Evolutionary conservation across 2,329 filamentous ascomycete species (phyloP), one percentile per base, ranked within the genome.

Genomic region (Fusarium stilboides): DNA sequence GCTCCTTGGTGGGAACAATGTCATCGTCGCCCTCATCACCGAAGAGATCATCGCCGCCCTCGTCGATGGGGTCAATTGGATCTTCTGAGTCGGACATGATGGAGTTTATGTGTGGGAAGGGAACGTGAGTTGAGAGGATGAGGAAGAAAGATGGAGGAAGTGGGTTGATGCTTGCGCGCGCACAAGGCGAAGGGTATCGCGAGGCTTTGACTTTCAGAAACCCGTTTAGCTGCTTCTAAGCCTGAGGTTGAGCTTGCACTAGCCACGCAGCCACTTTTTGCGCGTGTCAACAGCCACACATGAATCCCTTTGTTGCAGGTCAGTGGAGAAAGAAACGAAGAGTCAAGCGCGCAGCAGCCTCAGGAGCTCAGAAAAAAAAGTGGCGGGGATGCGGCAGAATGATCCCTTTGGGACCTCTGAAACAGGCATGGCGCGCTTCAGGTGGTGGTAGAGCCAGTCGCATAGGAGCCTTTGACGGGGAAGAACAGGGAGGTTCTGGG

Each of bases 1-100:
- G 86, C 71, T 89, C 89, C 75, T 89, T 89, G 86, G 51, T 89
- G 86, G 69, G 89, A 79, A 74, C 69, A 47, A 75, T 69, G 34
- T 91, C 89, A 61, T 89, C 87, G 70, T 92, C 83, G 37, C 82
- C 86, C 52, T 85, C 87, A 59, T 89, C 87, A 53, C 88, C 88
- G 65, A 91, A 90, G 45, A 90, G 83, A 74, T 90, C 88, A 74
- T 88, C 88, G 60, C 83, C 88, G 59, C 81, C 86, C 50, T 85
- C 85, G 57, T 88, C 86, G 58, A 87, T 81, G 60, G 81, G 79
- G 50, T 87, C 85, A 71, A 86, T 77, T 55, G 80, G 79, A 55
- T 87, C 86, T 67, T 88, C 87, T 2, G 85, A 86, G 71, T 88
- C 86, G 19, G 86, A 88, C 86, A 88, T 88, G 47, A 17, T 56